Base-by-base conservation (phyloP, 1,284 basidiomycete genomes). In the Trametes pubescens region DNA sequence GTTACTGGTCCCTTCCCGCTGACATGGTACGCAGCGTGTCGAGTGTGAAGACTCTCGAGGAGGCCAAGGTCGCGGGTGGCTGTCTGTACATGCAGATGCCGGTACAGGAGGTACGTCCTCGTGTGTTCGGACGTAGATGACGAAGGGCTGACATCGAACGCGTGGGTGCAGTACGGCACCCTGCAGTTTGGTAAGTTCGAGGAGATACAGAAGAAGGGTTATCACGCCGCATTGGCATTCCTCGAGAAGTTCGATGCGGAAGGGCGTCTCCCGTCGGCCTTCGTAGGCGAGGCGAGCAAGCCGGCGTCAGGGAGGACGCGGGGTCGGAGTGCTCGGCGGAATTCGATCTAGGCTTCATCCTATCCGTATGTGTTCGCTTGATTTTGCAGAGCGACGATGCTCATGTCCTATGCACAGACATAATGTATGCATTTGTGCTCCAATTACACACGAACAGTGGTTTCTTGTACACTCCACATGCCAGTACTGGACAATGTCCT, bases 31-130 rank as follows among this genome's bases (percentile, higher is more conserved):
- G 43, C 58, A 97, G 95, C 78, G 97, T 98, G 1, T 97, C 97
- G 65, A 96, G 94, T 67, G 95, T 99, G 38, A 94, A 92, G 75
- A 97, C 94, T 13, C 82, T 99, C 10, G 96, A 98, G 76, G 96
- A 97, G 68, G 96, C 96, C 26, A 99, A 99, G 77, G 86, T 86
- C 3, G 86, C 92, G 5, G 91, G 92, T 6, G 92, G 92, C 0
- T 96, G 95, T 74, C 79, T 98, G 52, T 99, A 99, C 75, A 91
- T 98, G 79, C 87, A 90, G 62, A 95, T 99, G 93, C 98, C 98
- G 0, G 96, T 99, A 21, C 92, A 96, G 72, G 90, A 91, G 79
- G 92, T 89, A 70, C 65, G 81, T 75, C 32, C 37, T 8, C 21
- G 44, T 47, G 34, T 43, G 24, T 35, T 46, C 52, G n/a, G 29